Conservation (phyloP, 345 rosid species). For the Citrus sinensis region DVS_A1.0 CM039166.1:17154001-17154500, state of each 20-base stretch:
- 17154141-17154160: constrained; percentile 25
- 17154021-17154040: background rate
- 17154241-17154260: background rate
- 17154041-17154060: constrained; percentile 20
- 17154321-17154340: too few species aligned
- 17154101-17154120: constrained; percentile 24
- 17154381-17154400: too few species aligned
- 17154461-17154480: too few species aligned
- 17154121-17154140: constrained; percentile 7
- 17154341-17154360: too few species aligned
- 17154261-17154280: background rate
- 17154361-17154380: too few species aligned
- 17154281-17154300: background rate
- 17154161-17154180: constrained; percentile 34
- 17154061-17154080: constrained; percentile 30
- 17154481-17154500: too few species aligned
- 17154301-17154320: too few species aligned
- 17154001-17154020: constrained; percentile 32
- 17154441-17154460: too few species aligned
- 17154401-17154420: fast-evolving
- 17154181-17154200: constrained; percentile 34
- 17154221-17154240: background rate
- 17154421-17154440: too few species aligned
- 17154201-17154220: constrained; percentile 18
- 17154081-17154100: constrained; percentile 37